phyloP scores from a whole-genome alignment of 2,329 filamentous ascomycete species.

The Colletotrichum tamarilloi region DNA sequence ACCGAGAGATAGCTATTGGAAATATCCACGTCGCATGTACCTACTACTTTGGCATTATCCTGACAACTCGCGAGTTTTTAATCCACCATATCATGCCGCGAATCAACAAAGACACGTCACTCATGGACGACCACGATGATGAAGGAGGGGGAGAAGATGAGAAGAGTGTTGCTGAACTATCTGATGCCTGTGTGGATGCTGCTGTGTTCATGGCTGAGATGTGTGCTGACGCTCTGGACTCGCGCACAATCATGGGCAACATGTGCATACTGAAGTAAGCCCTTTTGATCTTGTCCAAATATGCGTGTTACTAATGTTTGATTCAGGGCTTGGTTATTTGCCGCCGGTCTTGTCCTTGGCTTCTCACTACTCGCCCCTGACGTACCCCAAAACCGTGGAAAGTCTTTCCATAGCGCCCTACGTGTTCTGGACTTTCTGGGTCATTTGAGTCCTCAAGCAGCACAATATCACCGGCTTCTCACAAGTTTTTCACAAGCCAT shows the following conservation, averaged over 20 bases:
- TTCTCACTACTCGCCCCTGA: conserved; percentile 44
- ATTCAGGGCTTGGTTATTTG: conserved; percentile 53
- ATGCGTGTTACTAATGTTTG: no score
- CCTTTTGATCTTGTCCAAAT: no score
- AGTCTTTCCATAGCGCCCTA: neutral
- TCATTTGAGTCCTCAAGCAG: neutral
- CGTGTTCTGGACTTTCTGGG: neutral
- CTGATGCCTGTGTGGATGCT: conserved; percentile 65
- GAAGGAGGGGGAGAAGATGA: conserved; percentile 34
- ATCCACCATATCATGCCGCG: conserved; percentile 59
- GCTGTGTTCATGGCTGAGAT: conserved; percentile 66
- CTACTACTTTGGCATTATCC: conserved; percentile 69
- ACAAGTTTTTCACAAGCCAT: conserved; percentile 14
- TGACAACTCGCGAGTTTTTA: conserved; percentile 66
- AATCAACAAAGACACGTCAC: neutral
- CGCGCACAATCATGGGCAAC: conserved; percentile 59
- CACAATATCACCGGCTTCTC: neutral
- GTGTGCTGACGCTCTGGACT: conserved; percentile 58
- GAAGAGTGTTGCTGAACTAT: conserved; percentile 46
- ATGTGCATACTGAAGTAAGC: conserved; percentile 70
- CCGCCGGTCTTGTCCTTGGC: conserved; percentile 66
- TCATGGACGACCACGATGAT: conserved; percentile 40
- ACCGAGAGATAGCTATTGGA: conserved; percentile 52
- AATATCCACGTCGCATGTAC: conserved; percentile 66
- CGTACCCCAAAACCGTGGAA: neutral